Percentiles rank a stretch among this genome's conserved stretches.
phyloP scores from a whole-genome alignment of 2,329 filamentous ascomycete genomes.

The Penicillium sp. region DNA sequence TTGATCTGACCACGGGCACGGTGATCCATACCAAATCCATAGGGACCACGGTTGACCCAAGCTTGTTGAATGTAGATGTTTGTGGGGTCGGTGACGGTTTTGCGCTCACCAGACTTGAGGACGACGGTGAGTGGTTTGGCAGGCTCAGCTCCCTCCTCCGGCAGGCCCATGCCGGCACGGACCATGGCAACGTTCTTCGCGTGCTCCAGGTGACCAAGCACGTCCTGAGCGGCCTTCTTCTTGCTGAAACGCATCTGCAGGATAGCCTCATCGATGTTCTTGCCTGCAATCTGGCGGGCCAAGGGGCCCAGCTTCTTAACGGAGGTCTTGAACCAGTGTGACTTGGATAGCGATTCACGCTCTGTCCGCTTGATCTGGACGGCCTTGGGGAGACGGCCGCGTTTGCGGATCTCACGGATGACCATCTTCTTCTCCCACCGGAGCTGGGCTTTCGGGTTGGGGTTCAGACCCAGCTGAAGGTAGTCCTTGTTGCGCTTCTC shows the following conservation, averaged over 20 bases:
- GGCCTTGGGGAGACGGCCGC: constrained; percentile 65
- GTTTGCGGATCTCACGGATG: constrained; percentile 69
- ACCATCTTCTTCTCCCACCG: constrained; percentile 84
- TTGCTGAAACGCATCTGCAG: constrained; percentile 93
- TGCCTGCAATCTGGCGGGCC: constrained; percentile 85
- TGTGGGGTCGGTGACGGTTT: constrained; percentile 72
- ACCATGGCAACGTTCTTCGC: constrained; percentile 81
- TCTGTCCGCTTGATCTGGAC: constrained; percentile 69
- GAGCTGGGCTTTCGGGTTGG: constrained; percentile 68
- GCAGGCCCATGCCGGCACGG: constrained; percentile 79
- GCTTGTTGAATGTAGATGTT: constrained; percentile 87
- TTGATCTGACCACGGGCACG: constrained; percentile 74
- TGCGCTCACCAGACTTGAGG: constrained; percentile 72
- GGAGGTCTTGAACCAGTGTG: constrained; percentile 75
- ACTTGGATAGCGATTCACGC: constrained; percentile 61
- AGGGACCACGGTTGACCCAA: constrained; percentile 81
- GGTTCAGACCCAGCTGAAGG: constrained; percentile 69
- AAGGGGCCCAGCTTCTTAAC: constrained; percentile 89
- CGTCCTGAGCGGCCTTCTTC: constrained; percentile 85
- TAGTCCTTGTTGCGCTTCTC: constrained; percentile 50
- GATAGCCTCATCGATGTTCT: constrained; percentile 91
- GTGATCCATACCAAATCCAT: constrained; percentile 63
- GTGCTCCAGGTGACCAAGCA: constrained; percentile 75
- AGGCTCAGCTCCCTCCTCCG: constrained; percentile 26
- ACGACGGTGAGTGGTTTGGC: constrained; percentile 60